Conservation (phyloP, 1,139 yeast genomes). For the Protomyces gravidus region DNA sequence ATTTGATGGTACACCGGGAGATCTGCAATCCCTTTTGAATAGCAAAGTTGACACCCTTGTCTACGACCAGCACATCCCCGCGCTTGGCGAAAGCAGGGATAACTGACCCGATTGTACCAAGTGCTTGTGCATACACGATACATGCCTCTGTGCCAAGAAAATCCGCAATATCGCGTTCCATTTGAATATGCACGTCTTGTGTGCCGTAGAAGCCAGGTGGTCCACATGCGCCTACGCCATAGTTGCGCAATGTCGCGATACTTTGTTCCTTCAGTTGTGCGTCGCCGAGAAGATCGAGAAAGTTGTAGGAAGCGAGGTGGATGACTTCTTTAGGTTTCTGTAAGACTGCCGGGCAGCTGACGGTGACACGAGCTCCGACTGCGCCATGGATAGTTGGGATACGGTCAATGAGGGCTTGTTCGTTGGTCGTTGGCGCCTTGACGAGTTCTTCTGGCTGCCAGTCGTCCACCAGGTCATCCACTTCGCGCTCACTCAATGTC, state of each 20-base stretch:
- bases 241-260: constrained; percentile 53
- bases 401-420: constrained; percentile 58
- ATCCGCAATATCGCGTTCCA: constrained; percentile 69
- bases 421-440: constrained; percentile 50
- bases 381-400: constrained; percentile 60
- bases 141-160: constrained; percentile 74
- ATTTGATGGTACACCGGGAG: constrained; percentile 75
- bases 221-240: constrained; percentile 98
- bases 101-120: constrained; percentile 90
- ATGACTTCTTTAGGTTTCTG: constrained; percentile 34
- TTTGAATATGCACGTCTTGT: constrained; percentile 80
- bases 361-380: constrained; percentile 48
- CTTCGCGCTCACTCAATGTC: constrained; percentile 58
- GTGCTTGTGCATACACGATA: constrained; percentile 89
- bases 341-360: constrained; percentile 34
- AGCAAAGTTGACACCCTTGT: constrained; percentile 68
- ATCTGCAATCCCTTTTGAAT: constrained; percentile 84
- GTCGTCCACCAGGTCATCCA: constrained; percentile 78
- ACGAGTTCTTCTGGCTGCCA: constrained; percentile 90
- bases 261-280: constrained; percentile 54
- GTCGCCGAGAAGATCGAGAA: constrained; percentile 56
- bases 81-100: constrained; percentile 91
- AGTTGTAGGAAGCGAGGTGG: constrained; percentile 49
- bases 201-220: constrained; percentile 98
- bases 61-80: constrained; percentile 89